Evolutionary conservation across 306 rosid genomes (phyloP), one percentile per base, ranked within the genome.

Genomic region (Inga oerstediana): DNA sequence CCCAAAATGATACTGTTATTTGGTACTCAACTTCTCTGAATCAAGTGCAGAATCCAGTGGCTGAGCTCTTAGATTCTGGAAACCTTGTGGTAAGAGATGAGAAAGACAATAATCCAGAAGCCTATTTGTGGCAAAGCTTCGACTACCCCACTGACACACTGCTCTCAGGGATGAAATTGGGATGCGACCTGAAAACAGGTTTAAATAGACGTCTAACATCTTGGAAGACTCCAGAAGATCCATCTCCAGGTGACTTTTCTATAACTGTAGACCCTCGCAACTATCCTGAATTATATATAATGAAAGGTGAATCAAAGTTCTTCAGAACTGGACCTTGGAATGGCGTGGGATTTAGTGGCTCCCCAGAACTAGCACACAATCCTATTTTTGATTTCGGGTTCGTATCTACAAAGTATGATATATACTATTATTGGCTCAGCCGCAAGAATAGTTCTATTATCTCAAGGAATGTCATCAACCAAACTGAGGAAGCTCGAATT

Each of bases 91-190:
- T 86, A 2, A n/a, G 34, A 72, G 83, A 86, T 27, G 75, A 12
- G 0, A 17, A 45, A 10, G 34, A 39, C 5, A 48, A 16, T 19
- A 69, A 59, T 15, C 54, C 66, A 7, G 68, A 39, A n/a, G 8
- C 2, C 0, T 86, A 78, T 75, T 17, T 81, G 22, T 83, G 87
- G 89, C 88, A 90, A 59, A 83, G 93, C 81, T 88, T 84, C 19
- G 90, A 90, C 43, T 75, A 90, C 75, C 91, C 93, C 6, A 71
- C 85, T 30, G 90, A 90, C 37, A 88, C 91, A n/a, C 34, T 84
- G 35, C 79, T 86, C 19, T 80, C 83, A 2, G 84, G 51, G n/a
- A 88, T 88, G 93, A 88, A 88, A 56, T 2, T 90, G 32, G 89
- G 91, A 5, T 65, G 80, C 84, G 77, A 90, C 68, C 80, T 85